Evolutionary conservation across 2,329 filamentous ascomycete genomes (phyloP), one percentile per base, ranked within the genome.

Genomic region (Fusarium irregulare): DNA sequence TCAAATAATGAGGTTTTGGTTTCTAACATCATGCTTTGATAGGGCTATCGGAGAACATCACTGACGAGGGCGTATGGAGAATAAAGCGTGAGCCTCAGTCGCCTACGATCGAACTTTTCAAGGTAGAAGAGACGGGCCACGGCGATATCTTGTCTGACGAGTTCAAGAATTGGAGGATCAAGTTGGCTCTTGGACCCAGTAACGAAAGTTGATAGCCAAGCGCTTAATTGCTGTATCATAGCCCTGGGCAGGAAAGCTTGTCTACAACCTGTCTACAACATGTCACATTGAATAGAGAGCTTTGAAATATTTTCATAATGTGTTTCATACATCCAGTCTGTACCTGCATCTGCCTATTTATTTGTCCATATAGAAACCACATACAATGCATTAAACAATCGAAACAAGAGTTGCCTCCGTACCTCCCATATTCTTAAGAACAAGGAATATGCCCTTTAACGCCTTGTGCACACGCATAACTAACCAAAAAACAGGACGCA

Each of bases 51-150:
- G 86, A 86, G 44, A 84, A 84, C 1, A 88, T 90, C 21, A 88
- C 84, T 20, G 91, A 93, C 50, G 87, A 89, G 41, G 93, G 93
- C 1, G 90, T 97, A 4, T 98, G 93, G 92, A 88, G 90, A 66
- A 93, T 99, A 75, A 84, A 88, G 50, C 87, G 93, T 62, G 83
- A 80, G 56, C 87, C 91, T 56, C 87, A 87, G 41, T 87, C 87
- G 1, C 83, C 87, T 3, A 79, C 82, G 8, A 92, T 98, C 64
- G 92, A 96, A 73, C 87, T 97, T 1, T 91, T 88, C 79, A 89
- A 87, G 75, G 81, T 94, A 7, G 88, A 93, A 73, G 91, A 76
- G 69, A 88, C 87, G 2, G 93, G 93, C 0, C 89, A 92, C 68
- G 93, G 93, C 1, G 85, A 87, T 25, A 93, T 97, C 50, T 81